Conservation (phyloP, 2,329 filamentous ascomycete species). For the Alternaria dauci region DNA sequence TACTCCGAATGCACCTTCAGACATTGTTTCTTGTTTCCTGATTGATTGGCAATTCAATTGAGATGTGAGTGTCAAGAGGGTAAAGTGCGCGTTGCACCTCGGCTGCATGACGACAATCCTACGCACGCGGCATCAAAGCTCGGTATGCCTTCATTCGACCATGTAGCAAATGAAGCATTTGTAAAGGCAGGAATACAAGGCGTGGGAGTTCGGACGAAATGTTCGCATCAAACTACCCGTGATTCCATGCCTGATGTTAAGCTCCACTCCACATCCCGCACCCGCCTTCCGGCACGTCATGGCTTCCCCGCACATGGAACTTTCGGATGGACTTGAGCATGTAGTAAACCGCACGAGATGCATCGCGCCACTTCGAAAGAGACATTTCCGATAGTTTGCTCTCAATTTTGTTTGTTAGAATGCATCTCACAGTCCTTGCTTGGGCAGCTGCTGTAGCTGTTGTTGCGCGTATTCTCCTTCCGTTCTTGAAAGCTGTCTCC, state of each 20-base stretch:
- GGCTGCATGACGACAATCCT: background rate
- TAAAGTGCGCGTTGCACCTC: background rate
- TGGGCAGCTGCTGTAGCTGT: constrained; percentile 9
- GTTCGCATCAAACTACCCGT: background rate
- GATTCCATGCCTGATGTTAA: background rate
- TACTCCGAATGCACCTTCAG: background rate
- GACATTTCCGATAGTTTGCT: background rate
- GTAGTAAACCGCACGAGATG: background rate
- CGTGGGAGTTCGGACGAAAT: background rate
- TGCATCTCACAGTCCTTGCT: constrained; percentile 11
- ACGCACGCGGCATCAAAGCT: background rate
- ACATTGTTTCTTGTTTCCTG: background rate
- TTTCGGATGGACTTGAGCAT: background rate
- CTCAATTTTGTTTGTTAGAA: background rate
- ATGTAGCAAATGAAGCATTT: background rate
- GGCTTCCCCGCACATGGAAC: constrained; percentile 4
- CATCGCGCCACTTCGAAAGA: background rate
- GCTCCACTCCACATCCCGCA: background rate
- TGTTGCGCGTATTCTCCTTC: constrained; percentile 14
- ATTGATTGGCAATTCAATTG: background rate
- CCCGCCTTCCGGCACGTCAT: background rate
- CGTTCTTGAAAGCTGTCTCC: constrained; percentile 8
- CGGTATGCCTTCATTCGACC: background rate
- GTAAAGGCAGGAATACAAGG: background rate
- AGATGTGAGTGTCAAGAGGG: too few species aligned